Evolutionary conservation across 2,329 filamentous ascomycete genomes (phyloP), one percentile per base, ranked within the genome.

Genomic region (Diaporthe citriasiana): DNA sequence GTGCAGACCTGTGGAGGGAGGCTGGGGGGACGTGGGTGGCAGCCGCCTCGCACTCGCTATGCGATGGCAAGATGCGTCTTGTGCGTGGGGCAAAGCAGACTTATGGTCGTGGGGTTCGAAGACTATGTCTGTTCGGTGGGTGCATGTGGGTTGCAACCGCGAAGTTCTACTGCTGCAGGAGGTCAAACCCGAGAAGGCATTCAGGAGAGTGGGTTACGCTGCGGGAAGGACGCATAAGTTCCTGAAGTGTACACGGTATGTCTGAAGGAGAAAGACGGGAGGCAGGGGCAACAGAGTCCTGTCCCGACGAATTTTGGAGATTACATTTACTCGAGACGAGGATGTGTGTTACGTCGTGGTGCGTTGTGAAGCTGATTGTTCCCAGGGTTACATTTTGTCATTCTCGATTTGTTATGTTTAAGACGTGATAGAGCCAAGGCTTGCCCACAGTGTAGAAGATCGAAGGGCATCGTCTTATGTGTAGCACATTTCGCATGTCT

Each of bases 11-110:
- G n/a, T 50, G 63, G 60, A 25, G 60, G 45, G 42, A 47, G n/a
- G 35, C n/a, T 22, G 27, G 45, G 12, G 12, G 12, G 6, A 4
- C 30, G 30, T 19, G 45, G 12, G 30, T 68, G 47, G 63, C 63
- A 68, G 63, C 33, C 47, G 47, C 35, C 33, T 68, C 63, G 63
- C 63, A 68, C 47, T 68, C 63, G 63, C 63, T 68, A 68, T 68
- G 13, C 13, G 47, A 53, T 40, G 63, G 45, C 40, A 22, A 68
- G 22, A 10, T 40, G n/a, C 33, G 9, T n/a, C 30, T 68, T 68
- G 47, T 27, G 63, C 40, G 40, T 63, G 40, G 59, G 47, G 63
- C 9, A 17, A 25, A 10, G 45, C 22, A 38, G 33, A 25, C 33
- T 25, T 68, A 42, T n/a, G 33, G 47, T n/a, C 45, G 30, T 53